Evolutionary conservation across 2,329 filamentous ascomycete species (phyloP), one percentile per base, ranked within the genome.

Genomic region (Tolypocladium ovalisporum): DNA sequence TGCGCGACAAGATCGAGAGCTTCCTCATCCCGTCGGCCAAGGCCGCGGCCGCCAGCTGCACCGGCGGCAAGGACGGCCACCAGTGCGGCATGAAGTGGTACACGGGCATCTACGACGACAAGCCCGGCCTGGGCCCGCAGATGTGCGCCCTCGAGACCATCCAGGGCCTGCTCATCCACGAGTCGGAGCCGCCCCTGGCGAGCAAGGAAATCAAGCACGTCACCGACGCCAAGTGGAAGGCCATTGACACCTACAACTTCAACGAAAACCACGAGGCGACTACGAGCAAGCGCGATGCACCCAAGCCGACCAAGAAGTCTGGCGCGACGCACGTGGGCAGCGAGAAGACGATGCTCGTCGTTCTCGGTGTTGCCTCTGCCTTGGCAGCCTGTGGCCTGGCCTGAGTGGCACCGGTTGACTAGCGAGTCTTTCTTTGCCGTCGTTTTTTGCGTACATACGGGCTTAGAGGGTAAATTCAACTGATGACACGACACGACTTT

Each of bases 21-120:
- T 70, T 80, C 52, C 75, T 88, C 47, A 67, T 72, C 6, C 67
- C 77, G 1, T 81, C 81, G 2, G 81, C 83, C 37, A 60, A 71
- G 32, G 84, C 82, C 0, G 85, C 84, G 3, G 82, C 75, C 5
- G 67, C 72, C 35, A 73, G 78, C 2, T 88, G 85, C 67, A 79
- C 78, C 0, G 84, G 83, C 17, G 79, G 78, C n/a, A 61, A 67
- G 4, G 73, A 75, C 59, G 76, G 78, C 5, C 76, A 74, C 2
- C 73, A 75, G 22, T 88, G 85, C 63, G 83, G 84, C n/a, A 73
- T 81, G 65, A 80, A 78, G 66, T 88, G 85, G 85, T 85, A 84
- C 59, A 71, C 75, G 1, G 77, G 77, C 42, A 78, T 75, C 1
- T 85, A 76, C 60, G 84, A 87, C 63, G 77, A 76, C 40, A 73